These are phyloP conservation scores for Fraxinus greggii DNA, from an alignment of 305 asterid species.

Conservation along the genomic window DNA sequence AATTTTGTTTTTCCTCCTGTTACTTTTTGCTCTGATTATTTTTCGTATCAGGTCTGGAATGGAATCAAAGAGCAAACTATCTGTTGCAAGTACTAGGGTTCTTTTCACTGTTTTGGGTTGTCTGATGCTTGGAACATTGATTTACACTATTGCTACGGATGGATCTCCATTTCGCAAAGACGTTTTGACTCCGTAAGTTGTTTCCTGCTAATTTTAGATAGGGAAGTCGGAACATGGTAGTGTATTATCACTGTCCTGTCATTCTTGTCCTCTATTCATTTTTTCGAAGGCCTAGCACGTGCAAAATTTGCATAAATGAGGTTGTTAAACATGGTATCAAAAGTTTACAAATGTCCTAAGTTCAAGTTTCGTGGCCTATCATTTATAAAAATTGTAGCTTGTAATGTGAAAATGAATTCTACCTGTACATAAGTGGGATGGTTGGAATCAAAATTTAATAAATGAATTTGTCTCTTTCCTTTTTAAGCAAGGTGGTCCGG, in stretches of 20 bases:
- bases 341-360: neutral
- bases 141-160: conserved; percentile 56
- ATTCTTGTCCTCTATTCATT: neutral
- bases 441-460: neutral
- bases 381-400: neutral
- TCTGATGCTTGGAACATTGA: conserved; percentile 68
- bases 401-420: neutral
- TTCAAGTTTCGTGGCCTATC: neutral
- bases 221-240: neutral
- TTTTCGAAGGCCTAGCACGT: neutral
- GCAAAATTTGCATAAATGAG: neutral
- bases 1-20: neutral
- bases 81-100: conserved; percentile 51
- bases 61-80: conserved; percentile 44
- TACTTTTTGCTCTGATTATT: conserved; percentile 17
- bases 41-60: conserved; percentile 40
- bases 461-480: neutral
- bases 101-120: conserved; percentile 61
- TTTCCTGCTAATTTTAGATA: neutral
- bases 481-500: neutral
- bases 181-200: conserved; percentile 65
- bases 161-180: conserved; percentile 83
- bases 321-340: neutral
- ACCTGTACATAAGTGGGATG: neutral
- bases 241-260: conserved; percentile 3